phyloP scores from a whole-genome alignment of 352 stramenopile genomes.

The Pythium utonaiense region DNA sequence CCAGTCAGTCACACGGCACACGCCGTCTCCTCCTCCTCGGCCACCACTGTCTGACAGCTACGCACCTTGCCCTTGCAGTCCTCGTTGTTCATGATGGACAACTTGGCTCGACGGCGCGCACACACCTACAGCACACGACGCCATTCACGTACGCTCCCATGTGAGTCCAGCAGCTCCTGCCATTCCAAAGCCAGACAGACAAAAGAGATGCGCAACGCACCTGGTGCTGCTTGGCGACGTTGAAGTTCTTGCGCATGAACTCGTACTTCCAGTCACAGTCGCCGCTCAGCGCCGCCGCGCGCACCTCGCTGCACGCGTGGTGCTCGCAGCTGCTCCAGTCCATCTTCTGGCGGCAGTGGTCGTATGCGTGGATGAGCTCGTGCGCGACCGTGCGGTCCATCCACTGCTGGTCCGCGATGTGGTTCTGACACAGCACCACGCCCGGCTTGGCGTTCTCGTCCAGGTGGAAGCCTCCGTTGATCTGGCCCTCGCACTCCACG shows the following conservation, averaged over 20 bases:
- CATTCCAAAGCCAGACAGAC: no score
- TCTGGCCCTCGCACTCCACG: conserved; percentile 78
- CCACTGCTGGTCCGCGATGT: conserved; percentile 88
- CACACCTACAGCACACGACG: conserved; percentile 60
- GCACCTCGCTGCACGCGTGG: conserved; percentile 90
- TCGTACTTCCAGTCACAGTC: conserved; percentile 92
- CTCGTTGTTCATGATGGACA: conserved; percentile 47
- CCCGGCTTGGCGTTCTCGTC: conserved; percentile 70
- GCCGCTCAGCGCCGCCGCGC: conserved; percentile 75
- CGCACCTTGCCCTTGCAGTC: conserved; percentile 65
- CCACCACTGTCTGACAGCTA: background rate
- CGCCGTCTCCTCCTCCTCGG: background rate
- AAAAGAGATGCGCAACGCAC: no score
- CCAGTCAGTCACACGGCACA: no score
- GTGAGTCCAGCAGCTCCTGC: background rate
- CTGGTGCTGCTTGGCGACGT: conserved; percentile 87
- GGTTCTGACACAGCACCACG: conserved; percentile 88
- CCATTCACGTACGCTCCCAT: no score
- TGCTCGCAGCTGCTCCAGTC: conserved; percentile 92
- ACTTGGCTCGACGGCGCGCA: conserved; percentile 83
- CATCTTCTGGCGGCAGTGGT: conserved; percentile 91
- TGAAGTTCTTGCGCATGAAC: conserved; percentile 90
- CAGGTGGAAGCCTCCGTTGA: conserved; percentile 84
- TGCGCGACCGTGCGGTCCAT: conserved; percentile 92
- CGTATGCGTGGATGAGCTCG: conserved; percentile 93